phyloP scores from a whole-genome alignment of 306 rosid species.

The Trifolium dubium region DNA sequence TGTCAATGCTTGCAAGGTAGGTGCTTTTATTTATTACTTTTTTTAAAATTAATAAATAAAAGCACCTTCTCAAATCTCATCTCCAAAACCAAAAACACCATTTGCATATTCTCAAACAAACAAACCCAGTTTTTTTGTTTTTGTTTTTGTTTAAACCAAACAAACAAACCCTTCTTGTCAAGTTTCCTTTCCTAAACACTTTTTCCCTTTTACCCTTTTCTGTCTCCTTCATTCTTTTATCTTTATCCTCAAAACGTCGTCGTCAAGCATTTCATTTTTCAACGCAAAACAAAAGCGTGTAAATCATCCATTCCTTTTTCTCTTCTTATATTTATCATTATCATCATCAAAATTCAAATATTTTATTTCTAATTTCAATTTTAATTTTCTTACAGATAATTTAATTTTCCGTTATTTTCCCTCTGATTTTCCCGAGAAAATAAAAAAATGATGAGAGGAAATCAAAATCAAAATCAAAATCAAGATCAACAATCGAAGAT shows the following conservation, averaged over 20 bases:
- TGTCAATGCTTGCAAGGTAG: not conserved
- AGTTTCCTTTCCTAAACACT: not conserved
- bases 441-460: conserved; percentile 53
- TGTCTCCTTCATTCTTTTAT: not conserved
- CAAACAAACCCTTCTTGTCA: not conserved
- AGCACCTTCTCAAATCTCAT: not conserved
- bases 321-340: not conserved
- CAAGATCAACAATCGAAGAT: conserved; percentile 70
- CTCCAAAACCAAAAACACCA: not conserved
- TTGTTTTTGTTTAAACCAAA: no score
- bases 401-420: not conserved
- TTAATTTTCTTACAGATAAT: not conserved
- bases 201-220: not conserved
- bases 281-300: not conserved
- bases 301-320: not conserved
- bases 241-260: not conserved
- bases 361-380: not conserved
- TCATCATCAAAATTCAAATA: not conserved
- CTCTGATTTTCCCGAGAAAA: not conserved
- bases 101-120: no score
- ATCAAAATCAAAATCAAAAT: conserved; percentile 46
- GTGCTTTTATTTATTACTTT: no score
- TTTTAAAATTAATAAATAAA: not conserved
- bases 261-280: not conserved
- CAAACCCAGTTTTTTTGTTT: no score